Base-by-base conservation (phyloP, 2,329 filamentous ascomycete genomes). In the Hypoxylon rubiginosum region DNA sequence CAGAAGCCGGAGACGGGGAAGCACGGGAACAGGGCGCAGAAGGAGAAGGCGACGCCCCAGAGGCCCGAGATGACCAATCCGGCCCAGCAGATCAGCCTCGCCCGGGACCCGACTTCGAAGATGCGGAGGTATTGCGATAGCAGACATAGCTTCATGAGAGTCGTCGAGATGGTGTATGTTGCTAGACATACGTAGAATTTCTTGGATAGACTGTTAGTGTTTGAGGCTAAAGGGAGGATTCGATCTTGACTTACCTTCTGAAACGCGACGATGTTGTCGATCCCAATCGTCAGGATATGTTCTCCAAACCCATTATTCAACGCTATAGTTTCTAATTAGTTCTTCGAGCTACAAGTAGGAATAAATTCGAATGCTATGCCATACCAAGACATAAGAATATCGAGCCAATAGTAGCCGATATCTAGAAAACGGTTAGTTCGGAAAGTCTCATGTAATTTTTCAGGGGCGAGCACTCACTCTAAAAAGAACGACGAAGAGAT, bases 91-190 rank as follows among this genome's bases (percentile, higher is more conserved):
- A 72, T 39, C 11, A 58, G 56, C 34, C 74, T 66, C 15, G 66
- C 53, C n/a, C 68, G 71, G 3, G 15, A 66, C 15, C 65, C 70
- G 7, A 53, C 64, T 1, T 68, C 60, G 68, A 77, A 79, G n/a
- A 80, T 69, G 9, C 78, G 77, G 15, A 80, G 74, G 66, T 79
- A 81, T 36, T 80, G 79, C 10, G 76, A 63, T 1, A 80, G 71
- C 0, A 81, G 73, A 5, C 78, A 79, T 6, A 80, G 71, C 50
- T 81, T 81, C 71, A 79, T 76, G 30, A 80, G 73, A 0, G 75
- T 74, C 11, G 76, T 77, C 9, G 78, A 79, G 46, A 77, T 62
- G 15, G 64, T 71, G 65, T 79, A 81, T 8, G 75, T 69, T 8
- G 70, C 73, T 53, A 79, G 71, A 9, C 72, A 64, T 2, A 79